Evolutionary conservation across 371 early-diverging fungal species (phyloP).

Genomic region (Chytridium lagenaria): DNA sequence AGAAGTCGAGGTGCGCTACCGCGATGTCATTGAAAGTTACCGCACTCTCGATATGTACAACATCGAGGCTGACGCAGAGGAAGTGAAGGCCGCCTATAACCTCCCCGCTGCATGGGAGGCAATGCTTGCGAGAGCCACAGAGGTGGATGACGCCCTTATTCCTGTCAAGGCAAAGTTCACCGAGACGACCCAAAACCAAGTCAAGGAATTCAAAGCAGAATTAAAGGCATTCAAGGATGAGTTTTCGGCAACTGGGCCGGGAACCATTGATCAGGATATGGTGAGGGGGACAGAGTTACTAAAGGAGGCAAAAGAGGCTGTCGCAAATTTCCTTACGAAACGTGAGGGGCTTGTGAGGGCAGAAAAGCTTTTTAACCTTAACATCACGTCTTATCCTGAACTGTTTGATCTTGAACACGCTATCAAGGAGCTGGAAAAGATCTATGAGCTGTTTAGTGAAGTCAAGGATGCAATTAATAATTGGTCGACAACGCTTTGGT

Average conservation of each 20-base stretch:
- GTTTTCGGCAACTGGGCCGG: constrained; percentile 59
- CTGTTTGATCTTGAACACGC: constrained; percentile 59
- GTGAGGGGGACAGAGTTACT: constrained; percentile 55
- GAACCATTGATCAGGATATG: constrained; percentile 55
- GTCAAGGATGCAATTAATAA: constrained; percentile 57
- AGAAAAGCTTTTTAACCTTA: constrained; percentile 63
- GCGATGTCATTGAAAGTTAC: constrained; percentile 61
- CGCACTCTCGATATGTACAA: constrained; percentile 57
- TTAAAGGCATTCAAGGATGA: constrained; percentile 58
- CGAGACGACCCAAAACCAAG: constrained; percentile 59
- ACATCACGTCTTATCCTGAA: constrained; percentile 62
- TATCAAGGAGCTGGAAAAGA: constrained; percentile 58
- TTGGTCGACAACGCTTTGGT: constrained; percentile 66
- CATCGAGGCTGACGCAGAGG: constrained; percentile 50
- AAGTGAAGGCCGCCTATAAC: constrained; percentile 42
- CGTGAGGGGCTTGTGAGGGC: constrained; percentile 57
- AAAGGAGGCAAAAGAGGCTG: constrained; percentile 52
- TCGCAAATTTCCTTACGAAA: constrained; percentile 42
- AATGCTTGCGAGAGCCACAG: constrained; percentile 48
- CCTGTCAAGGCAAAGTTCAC: constrained; percentile 66
- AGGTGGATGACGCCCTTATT: constrained; percentile 56
- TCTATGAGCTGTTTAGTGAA: constrained; percentile 60
- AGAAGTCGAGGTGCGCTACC: constrained; percentile 58
- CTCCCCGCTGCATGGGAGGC: constrained; percentile 55
- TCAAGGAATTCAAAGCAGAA: constrained; percentile 57